Base-by-base conservation (phyloP, 345 rosid genomes). In the Gossypium turneri region DNA sequence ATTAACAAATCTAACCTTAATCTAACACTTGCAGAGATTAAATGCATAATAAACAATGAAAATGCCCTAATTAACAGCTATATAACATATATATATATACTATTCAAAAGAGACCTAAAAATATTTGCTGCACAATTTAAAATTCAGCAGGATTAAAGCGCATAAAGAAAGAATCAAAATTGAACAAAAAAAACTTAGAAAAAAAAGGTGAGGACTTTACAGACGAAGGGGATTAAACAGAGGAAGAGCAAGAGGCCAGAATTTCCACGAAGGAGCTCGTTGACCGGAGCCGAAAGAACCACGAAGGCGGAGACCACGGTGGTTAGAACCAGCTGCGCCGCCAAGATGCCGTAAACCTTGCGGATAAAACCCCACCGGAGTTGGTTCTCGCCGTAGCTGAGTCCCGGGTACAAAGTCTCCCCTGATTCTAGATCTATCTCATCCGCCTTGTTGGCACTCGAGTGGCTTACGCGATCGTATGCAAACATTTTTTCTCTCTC, bases 331-430 rank as follows among this genome's bases (percentile, higher is more conserved):
- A 95, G 79, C 92, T 95, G 99, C 0, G 87, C 92, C 0, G 97
- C 74, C 41, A 95, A 82, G 74, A 95, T 95, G 7, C 94, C 94
- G 75, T 93, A 95, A 73, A 93, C 98, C 78, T 95, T 95, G 69
- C 96, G 97, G 72, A 92, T 91, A 80, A 94, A 88, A 12, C 94
- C 97, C 98, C 98, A 92, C 10, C 98, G 96, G 70, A 92, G 94
- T 76, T 91, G 89, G 83, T 90, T 89, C 85, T 94, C 98, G 20
- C 97, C 97, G 65, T 73, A 76, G 81, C 97, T 81, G 51, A 94
- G 83, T 62, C 94, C 98, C 1, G 98, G 97, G 75, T 88, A 94
- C 70, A 92, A 85, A 72, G 88, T 81, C 81, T 85, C 92, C 47
- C 97, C 97, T 90, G 57, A 57, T 25, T 57, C 61, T 57, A 57